Evolutionary conservation across 768 basidiomycete genomes (phyloP).

Genomic region (Collybiopsis confluens): DNA sequence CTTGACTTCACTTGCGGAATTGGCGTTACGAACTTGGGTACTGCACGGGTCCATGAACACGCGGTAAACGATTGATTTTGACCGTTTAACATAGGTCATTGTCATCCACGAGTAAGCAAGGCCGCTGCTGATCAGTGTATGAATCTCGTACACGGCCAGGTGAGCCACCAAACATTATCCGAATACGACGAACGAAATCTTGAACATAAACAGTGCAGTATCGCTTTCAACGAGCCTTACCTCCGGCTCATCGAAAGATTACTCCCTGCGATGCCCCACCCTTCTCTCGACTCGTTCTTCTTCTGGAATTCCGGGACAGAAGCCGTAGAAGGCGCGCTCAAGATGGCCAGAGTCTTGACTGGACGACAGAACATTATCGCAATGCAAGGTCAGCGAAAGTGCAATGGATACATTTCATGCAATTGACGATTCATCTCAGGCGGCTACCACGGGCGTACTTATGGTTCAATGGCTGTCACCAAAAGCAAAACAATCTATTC

Average conservation of each 20-base stretch:
- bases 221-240: conserved; percentile 84
- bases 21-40: conserved; percentile 82
- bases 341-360: conserved; percentile 78
- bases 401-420: neutral
- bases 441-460: conserved; percentile 50
- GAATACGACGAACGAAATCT: neutral
- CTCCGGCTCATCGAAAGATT: conserved; percentile 82
- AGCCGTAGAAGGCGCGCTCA: conserved; percentile 85
- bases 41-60: no score
- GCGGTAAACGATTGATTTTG: neutral
- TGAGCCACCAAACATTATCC: conserved; percentile 22
- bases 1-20: conserved; percentile 89
- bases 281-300: conserved; percentile 92
- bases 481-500: conserved; percentile 91
- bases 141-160: conserved; percentile 76
- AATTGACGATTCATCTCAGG: neutral
- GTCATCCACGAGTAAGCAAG: conserved; percentile 79
- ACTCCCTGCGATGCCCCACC: conserved; percentile 85
- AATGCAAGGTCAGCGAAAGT: conserved; percentile 65
- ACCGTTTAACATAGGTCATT: conserved; percentile 57
- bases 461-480: conserved; percentile 91
- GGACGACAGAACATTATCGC: conserved; percentile 82
- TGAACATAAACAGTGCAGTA: conserved; percentile 62
- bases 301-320: conserved; percentile 97
- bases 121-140: conserved; percentile 89